These are phyloP conservation scores for Phytophthora melonis DNA, from an alignment of 352 stramenopile genomes.

Conservation along the genomic window DNA sequence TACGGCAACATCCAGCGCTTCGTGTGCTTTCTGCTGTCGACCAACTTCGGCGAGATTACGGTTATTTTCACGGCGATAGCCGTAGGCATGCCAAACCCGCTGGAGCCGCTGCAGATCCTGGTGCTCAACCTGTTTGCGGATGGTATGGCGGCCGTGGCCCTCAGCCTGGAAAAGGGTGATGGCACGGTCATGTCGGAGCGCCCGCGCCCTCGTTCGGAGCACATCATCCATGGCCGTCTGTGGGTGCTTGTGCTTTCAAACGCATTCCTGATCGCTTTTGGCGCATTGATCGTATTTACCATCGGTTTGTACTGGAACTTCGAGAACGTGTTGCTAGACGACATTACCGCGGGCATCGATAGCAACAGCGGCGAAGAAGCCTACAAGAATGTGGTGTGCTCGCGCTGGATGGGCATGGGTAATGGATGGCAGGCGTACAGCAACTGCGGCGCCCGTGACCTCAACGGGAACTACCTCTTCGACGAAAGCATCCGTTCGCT, in stretches of 20 bases:
- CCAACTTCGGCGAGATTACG: slow-evolving; percentile 96
- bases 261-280: slow-evolving; percentile 62
- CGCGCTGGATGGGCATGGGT: slow-evolving; percentile 61
- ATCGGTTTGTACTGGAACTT: slow-evolving; percentile 81
- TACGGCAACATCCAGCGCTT: slow-evolving; percentile 98
- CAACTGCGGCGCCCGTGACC: slow-evolving; percentile 51
- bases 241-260: slow-evolving; percentile 78
- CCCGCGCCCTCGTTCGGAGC: slow-evolving; percentile 63
- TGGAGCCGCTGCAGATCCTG: slow-evolving; percentile 97
- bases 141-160: slow-evolving; percentile 73
- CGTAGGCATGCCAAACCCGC: slow-evolving; percentile 79
- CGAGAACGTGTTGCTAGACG: slow-evolving; percentile 57
- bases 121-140: slow-evolving; percentile 99
- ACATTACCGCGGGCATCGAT: slow-evolving; percentile 62
- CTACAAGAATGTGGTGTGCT: slow-evolving; percentile 61
- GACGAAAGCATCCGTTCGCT: slow-evolving; percentile 40
- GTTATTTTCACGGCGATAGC: slow-evolving; percentile 82
- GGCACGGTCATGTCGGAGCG: slow-evolving; percentile 69
- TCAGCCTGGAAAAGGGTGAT: slow-evolving; percentile 81
- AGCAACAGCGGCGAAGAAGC: slow-evolving; percentile 39
- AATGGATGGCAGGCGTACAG: slow-evolving; percentile 55
- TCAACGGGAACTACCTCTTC: slow-evolving; percentile 53
- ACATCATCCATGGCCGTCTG: slow-evolving; percentile 73
- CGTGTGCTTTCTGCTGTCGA: slow-evolving; percentile 97
- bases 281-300: slow-evolving; percentile 70